Percentiles rank a stretch among this genome's conserved stretches.
These are phyloP conservation scores for Phytophthora quininea DNA, from an alignment of 352 stramenopile genomes.

Conservation along the genomic window DNA sequence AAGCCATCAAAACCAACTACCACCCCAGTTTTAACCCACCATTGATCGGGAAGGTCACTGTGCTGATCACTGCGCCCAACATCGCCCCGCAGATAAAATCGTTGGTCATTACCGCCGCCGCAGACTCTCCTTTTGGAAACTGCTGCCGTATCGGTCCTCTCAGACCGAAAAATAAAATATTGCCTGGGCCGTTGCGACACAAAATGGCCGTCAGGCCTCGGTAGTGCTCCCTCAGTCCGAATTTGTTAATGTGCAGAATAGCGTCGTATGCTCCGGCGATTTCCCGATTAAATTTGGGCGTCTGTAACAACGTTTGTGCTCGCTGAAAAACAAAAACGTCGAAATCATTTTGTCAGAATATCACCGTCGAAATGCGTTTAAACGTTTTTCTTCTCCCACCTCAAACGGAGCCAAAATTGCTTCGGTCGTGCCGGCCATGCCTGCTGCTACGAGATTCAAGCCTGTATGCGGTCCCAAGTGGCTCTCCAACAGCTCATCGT, in stretches of 20 bases:
- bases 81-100: slow-evolving; percentile 88
- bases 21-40: slow-evolving; percentile 37
- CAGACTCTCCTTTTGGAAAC: slow-evolving; percentile 59
- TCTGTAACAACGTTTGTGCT: slow-evolving; percentile 87
- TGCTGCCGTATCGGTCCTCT: slow-evolving; percentile 72
- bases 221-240: slow-evolving; percentile 83
- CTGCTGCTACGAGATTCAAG: slow-evolving; percentile 64
- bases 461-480: slow-evolving; percentile 48
- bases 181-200: slow-evolving; percentile 83
- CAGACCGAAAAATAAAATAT: slow-evolving; percentile 88
- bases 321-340: slow-evolving; percentile 43
- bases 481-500: slow-evolving; percentile 61
- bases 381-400: slow-evolving; percentile 31
- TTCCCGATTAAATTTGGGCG: slow-evolving; percentile 84
- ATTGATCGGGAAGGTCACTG: slow-evolving; percentile 85
- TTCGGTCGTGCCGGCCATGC: slow-evolving; percentile 81
- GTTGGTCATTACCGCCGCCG: slow-evolving; percentile 54
- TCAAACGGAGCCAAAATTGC: slow-evolving; percentile 87
- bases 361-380: not conserved
- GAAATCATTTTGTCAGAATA: not conserved
- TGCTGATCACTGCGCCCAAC: slow-evolving; percentile 86
- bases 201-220: slow-evolving; percentile 81
- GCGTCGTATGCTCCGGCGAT: slow-evolving; percentile 81
- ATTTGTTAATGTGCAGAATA: slow-evolving; percentile 82
- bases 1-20: slow-evolving; percentile 1